A percentile compares a stretch with the other conserved stretches of the same genome.
These are phyloP conservation scores for Mycena metata DNA, from an alignment of 768 basidiomycete species.

Conservation along the genomic window DNA sequence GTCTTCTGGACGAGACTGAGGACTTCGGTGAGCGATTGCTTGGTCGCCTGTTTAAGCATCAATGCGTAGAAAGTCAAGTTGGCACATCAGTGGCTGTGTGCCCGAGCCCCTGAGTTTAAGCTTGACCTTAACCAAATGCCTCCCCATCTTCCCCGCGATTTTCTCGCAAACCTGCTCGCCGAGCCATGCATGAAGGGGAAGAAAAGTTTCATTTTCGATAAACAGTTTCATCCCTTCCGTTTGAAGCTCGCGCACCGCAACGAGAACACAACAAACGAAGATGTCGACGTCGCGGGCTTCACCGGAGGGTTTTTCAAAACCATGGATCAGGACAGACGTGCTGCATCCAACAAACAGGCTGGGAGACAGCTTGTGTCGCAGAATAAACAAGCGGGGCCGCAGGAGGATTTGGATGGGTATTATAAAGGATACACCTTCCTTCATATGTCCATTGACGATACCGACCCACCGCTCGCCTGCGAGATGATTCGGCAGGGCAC, in stretches of 20 bases:
- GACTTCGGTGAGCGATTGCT: constrained; percentile 28
- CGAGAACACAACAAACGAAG: not conserved
- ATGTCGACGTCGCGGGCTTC: not conserved
- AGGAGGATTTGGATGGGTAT: not conserved
- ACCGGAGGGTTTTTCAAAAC: constrained; percentile 17
- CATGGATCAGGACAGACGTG: constrained; percentile 3
- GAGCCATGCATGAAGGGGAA: constrained; percentile 29
- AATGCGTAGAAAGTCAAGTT: too few species aligned
- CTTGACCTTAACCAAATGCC: not conserved
- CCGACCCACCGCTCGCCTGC: constrained; percentile 29
- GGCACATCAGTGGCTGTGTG: constrained; percentile 20
- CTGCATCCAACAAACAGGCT: not conserved
- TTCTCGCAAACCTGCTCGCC: constrained; percentile 23
- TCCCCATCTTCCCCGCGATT: constrained; percentile 24
- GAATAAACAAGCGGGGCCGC: not conserved
- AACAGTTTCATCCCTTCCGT: constrained; percentile 9
- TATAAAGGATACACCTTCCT: constrained; percentile 28
- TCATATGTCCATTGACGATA: constrained; percentile 26
- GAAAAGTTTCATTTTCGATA: constrained; percentile 19
- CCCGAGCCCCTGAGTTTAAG: not conserved
- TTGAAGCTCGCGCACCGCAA: constrained; percentile 17
- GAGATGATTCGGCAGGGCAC: constrained; percentile 29
- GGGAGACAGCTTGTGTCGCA: not conserved
- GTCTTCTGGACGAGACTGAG: constrained; percentile 36
- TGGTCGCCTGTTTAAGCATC: too few species aligned